phyloP scores from a whole-genome alignment of 2,329 filamentous ascomycete genomes.

The Colletotrichum sojae region DNA sequence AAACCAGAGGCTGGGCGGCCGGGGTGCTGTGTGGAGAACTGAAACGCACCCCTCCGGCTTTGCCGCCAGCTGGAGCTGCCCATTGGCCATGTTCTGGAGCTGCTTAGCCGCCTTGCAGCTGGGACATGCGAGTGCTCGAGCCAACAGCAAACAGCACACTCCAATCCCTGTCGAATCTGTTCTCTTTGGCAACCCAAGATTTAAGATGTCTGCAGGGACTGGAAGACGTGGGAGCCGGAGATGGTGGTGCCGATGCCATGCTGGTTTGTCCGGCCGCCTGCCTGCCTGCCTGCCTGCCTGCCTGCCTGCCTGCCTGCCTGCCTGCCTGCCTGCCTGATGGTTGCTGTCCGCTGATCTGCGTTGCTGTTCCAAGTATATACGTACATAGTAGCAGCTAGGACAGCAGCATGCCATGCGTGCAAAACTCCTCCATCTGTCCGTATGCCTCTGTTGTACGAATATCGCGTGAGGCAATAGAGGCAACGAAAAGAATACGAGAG shows the following conservation, averaged over 20 bases:
- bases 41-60: conserved; percentile 39
- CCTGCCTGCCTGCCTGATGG: too few species aligned
- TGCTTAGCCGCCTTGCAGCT: conserved; percentile 44
- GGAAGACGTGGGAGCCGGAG: conserved; percentile 34
- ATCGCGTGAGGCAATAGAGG: too few species aligned
- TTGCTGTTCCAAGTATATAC: too few species aligned
- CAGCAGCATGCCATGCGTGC: too few species aligned
- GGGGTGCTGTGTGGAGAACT: conserved; percentile 18
- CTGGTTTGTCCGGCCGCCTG: background rate
- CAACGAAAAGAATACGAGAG: too few species aligned
- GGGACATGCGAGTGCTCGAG: conserved; percentile 43
- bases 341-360: too few species aligned
- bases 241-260: conserved; percentile 7
- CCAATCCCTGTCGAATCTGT: conserved; percentile 35
- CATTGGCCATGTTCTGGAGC: conserved; percentile 40
- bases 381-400: too few species aligned
- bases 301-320: too few species aligned
- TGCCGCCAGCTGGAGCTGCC: background rate
- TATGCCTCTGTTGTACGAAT: too few species aligned
- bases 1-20: conserved; percentile 14
- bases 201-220: conserved; percentile 42
- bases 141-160: conserved; percentile 36
- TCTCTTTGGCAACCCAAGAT: conserved; percentile 35
- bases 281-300: too few species aligned
- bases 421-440: too few species aligned